A percentile compares a stretch with the other conserved stretches of the same genome.
These are phyloP conservation scores for Saksenaea vasiformis DNA, from an alignment of 371 early-diverging fungal species.

Conservation along the genomic window DNA sequence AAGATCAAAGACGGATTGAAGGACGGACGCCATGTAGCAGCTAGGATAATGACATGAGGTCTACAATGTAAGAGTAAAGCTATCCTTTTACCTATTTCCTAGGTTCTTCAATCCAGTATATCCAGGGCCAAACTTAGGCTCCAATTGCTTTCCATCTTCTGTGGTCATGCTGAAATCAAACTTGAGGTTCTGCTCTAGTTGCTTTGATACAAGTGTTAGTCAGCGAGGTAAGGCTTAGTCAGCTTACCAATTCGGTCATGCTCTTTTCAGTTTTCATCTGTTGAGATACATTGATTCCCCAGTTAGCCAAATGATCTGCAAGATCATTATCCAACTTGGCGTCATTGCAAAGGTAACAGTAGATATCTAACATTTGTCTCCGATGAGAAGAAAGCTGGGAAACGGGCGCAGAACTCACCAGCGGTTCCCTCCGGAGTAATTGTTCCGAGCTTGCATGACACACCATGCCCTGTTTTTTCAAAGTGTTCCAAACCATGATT, in stretches of 20 bases:
- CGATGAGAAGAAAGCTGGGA: neutral
- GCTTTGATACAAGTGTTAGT: conserved; percentile 34
- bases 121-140: conserved; percentile 87
- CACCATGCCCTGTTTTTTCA: conserved; percentile 80
- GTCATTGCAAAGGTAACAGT: conserved; percentile 92
- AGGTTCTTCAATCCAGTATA: conserved; percentile 92
- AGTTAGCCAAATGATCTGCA: conserved; percentile 73
- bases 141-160: conserved; percentile 88
- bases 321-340: conserved; percentile 81
- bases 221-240: neutral
- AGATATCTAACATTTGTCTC: conserved; percentile 66
- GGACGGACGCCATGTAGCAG: conserved; percentile 95
- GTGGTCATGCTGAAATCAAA: conserved; percentile 98
- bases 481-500: conserved; percentile 95
- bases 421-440: conserved; percentile 98
- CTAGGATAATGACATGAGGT: conserved; percentile 36
- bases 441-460: conserved; percentile 92
- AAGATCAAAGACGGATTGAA: conserved; percentile 84
- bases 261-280: conserved; percentile 93
- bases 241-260: conserved; percentile 81
- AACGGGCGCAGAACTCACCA: conserved; percentile 37
- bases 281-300: conserved; percentile 86
- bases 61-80: neutral
- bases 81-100: conserved; percentile 78
- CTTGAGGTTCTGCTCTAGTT: conserved; percentile 94